Base-by-base conservation (phyloP, 2,329 filamentous ascomycete genomes). In the Biscogniauxia marginata region DNA sequence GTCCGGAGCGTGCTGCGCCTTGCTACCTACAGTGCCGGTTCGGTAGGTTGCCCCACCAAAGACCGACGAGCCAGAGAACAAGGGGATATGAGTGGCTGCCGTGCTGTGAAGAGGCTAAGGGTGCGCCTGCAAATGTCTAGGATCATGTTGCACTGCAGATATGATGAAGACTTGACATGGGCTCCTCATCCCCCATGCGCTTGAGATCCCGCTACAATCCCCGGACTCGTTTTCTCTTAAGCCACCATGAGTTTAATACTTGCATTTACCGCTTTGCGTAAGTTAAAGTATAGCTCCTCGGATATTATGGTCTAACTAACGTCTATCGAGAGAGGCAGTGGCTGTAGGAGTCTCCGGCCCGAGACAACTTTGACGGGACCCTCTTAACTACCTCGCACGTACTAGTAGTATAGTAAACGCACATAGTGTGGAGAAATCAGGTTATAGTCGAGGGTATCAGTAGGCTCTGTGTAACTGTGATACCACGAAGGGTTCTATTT, bases 1-100 rank as follows among this genome's bases (percentile, higher is more conserved):
- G 59, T 62, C 62, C 62, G 62, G 59, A 39, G 22, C 49, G 24
- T 59, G 55, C 61, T 63, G 61, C 59, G 61, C 61, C 61, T 55
- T 62, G 57, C 57, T 53, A 19, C 43, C 45, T 39, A 44, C 49
- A 53, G 50, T 57, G 44, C 61, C 56, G 56, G 49, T 48, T 58
- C 58, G 58, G 57, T 62, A 23, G 21, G 48, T 55, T 49, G 59
- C 53, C 45, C 30, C 13, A 39, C 25, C 47, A 20, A 45, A 50
- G 58, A 53, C 55, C 48, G 57, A 52, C 24, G n/a, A 49, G 49
- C 48, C 53, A 53, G 53, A 30, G 24, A 39, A 47, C 48, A 57
- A 53, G 50, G 48, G 52, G 54, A 2, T 22, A 19, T 43, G 7
- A 18, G 46, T 39, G 30, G 30, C 11, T 39, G 30, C 7, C 30